Evolutionary conservation across 441 rosid species (phyloP).

Genomic region (Erodium trifolium): DNA sequence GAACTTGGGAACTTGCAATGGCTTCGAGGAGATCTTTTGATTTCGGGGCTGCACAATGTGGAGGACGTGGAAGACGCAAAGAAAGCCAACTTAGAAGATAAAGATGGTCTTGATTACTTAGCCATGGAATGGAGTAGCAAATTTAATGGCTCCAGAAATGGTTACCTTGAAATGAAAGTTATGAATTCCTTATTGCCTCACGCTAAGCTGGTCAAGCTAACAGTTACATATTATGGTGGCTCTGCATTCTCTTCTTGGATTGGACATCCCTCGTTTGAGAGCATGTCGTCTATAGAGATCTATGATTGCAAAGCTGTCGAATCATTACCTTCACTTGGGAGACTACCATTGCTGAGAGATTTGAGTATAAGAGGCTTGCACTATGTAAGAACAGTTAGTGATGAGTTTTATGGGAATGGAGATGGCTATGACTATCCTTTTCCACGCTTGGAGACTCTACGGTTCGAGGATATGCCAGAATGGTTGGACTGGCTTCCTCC

Average conservation of each 20-base stretch:
- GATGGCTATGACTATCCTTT: conserved; percentile 1
- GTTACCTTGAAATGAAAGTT: conserved; percentile 5
- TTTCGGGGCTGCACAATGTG: conserved; percentile 18
- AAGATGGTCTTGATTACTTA: conserved; percentile 14
- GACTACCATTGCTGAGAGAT: conserved; percentile 20
- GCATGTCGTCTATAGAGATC: conserved; percentile 6
- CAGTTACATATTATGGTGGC: conserved; percentile 15
- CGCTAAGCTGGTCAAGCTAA: conserved; percentile 13
- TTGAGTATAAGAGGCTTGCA: conserved; percentile 10
- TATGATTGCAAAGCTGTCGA: neutral
- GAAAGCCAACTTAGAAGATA: conserved; percentile 17
- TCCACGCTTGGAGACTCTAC: conserved; percentile 16
- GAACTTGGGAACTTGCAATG: conserved; percentile 15
- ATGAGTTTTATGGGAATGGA: conserved; percentile 15
- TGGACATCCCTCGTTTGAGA: conserved; percentile 18
- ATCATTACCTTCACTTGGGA: conserved; percentile 26
- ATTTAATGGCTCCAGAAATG: neutral
- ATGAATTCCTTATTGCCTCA: conserved; percentile 16
- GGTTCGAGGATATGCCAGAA: conserved; percentile 15
- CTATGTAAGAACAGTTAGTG: conserved; percentile 5
- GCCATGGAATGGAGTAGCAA: conserved; percentile 12
- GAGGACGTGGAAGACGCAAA: conserved; percentile 17
- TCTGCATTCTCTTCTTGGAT: conserved; percentile 20
- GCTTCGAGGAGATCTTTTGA: conserved; percentile 14
- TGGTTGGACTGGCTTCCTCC: conserved; percentile 20